Base-by-base conservation (phyloP, 108 stramenopile species). In the Fistulifera solaris region DNA sequence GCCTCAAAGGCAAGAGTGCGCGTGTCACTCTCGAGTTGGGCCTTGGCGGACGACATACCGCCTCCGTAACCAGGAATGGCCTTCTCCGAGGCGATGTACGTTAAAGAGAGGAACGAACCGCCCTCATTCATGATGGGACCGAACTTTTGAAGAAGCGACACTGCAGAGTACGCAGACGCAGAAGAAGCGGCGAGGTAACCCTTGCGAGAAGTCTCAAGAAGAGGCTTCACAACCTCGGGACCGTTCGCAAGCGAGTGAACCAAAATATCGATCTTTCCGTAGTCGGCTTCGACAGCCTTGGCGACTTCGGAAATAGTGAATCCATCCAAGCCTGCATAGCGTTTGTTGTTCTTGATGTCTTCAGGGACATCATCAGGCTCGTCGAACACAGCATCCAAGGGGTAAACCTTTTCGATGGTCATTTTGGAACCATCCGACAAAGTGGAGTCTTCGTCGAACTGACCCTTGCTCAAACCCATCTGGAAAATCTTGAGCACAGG, bases 51-150 rank as follows among this genome's bases (percentile, higher is more conserved):
- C 39, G 89, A 91, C 95, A 96, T 98, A 47, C 97, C 97, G 56
- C 97, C 97, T 17, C 97, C 97, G 63, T 98, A 98, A 40, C 97
- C 97, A 23, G 97, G 95, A 59, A 98, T 95, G 27, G 95, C 97
- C 72, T 93, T 87, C 71, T 98, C 97, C 46, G 93, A 93, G 19
- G 97, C 97, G 71, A 98, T 94, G 85, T 98, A 98, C 14, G 94
- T 95, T 40, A 98, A 79, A 41, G 94, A 95, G n/a, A 98, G 66
- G 59, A 91, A 77, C 51, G 84, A 56, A 12, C 88, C 88, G 28
- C 93, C 95, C 52, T 78, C 73, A 68, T 94, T 95, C 95, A 98
- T 96, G 78, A 96, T 87, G 25, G 97, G 97, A 23, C 81, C 97
- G 56, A 96, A 94, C 48, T 94, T 80, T 73, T 94, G 94, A 25